These are phyloP conservation scores for Piper betle DNA, from an alignment of 164 flowering plant genomes.

Conservation along the genomic window DNA sequence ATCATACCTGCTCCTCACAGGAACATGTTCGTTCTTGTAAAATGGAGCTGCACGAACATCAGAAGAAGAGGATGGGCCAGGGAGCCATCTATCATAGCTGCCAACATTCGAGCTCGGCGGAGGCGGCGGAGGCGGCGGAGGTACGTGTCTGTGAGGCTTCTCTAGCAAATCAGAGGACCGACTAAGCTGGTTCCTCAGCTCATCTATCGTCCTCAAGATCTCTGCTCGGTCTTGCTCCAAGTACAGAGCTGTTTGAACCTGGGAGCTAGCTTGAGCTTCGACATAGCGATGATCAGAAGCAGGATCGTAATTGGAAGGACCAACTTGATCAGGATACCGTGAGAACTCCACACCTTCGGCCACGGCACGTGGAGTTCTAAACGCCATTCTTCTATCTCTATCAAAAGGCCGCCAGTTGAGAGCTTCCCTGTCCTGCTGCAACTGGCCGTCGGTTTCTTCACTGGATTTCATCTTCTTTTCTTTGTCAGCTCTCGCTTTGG, in stretches of 20 bases:
- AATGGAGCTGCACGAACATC: constrained; percentile 24
- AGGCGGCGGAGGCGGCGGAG: constrained; percentile 4
- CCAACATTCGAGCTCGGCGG: constrained; percentile 22
- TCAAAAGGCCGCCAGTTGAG: background rate
- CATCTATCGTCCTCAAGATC: constrained; percentile 61
- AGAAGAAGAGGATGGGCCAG: constrained; percentile 16
- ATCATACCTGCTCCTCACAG: constrained; percentile 18
- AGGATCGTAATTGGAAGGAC: constrained; percentile 23
- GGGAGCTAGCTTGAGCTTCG: constrained; percentile 8
- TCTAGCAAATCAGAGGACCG: constrained; percentile 36
- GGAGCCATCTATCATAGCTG: constrained; percentile 17
- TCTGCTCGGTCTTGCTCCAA: constrained; percentile 57
- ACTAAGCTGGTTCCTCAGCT: constrained; percentile 53
- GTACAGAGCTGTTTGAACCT: constrained; percentile 16
- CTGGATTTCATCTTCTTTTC: constrained; percentile 10
- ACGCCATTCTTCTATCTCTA: constrained; percentile 4
- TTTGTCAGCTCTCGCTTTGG: constrained; percentile 8
- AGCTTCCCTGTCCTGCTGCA: constrained; percentile 7
- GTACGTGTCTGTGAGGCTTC: constrained; percentile 29
- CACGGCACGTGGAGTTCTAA: constrained; percentile 10
- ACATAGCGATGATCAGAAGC: constrained; percentile 16
- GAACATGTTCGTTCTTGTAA: constrained; percentile 21
- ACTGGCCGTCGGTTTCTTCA: constrained; percentile 7
- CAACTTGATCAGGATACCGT: constrained; percentile 22
- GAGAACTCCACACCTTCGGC: constrained; percentile 17